Base-by-base conservation (phyloP, 2,329 filamentous ascomycete species). In the Colletotrichum spaethianum region DNA sequence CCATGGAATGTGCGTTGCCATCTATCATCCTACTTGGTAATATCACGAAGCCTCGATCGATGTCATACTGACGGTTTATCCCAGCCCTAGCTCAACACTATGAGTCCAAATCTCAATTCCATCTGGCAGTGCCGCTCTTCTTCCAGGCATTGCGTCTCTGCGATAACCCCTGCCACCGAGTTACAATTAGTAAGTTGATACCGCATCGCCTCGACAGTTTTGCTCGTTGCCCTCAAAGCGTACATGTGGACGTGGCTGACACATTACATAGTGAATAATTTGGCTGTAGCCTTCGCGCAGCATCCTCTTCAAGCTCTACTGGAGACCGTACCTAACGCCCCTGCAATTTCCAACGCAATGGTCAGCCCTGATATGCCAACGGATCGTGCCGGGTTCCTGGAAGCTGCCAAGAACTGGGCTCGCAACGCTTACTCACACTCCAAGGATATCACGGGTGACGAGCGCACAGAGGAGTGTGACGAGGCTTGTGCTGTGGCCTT, bases 101-200 rank as follows among this genome's bases (percentile, higher is more conserved):
- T 81, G 91, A 94, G 78, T 87, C 88, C 60, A 91, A 90, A 76
- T 89, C 92, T 55, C 90, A 93, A 76, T 92, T 94, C 78, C 93
- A 96, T 75, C 90, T 98, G 2, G 93, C 95, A 7, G 89, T 95
- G 28, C 95, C 95, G 4, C 86, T 98, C 38, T 97, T 95, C 80
- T 90, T 98, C 77, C 94, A 97, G 78, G 94, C 95, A 7, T 86
- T 98, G 42, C 88, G 91, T 23, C 83, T 96, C 56, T 92, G 79
- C 87, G 90, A 82, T 28, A 83, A 84, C 33, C 88, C 86, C 38
- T 98, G 95, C 80, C 95, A 97, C 80, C 91, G 93, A 62, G 93
- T 94, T 36, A 87, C 95, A 18, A 86, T 98, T 79, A 97, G 88
- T 93, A 86, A 79, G 88, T 86, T 23, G 18, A 42, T 44, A 46